These are phyloP conservation scores for Spergularia azorica DNA, from an alignment of 179 eudicot species.

Conservation along the genomic window DNA sequence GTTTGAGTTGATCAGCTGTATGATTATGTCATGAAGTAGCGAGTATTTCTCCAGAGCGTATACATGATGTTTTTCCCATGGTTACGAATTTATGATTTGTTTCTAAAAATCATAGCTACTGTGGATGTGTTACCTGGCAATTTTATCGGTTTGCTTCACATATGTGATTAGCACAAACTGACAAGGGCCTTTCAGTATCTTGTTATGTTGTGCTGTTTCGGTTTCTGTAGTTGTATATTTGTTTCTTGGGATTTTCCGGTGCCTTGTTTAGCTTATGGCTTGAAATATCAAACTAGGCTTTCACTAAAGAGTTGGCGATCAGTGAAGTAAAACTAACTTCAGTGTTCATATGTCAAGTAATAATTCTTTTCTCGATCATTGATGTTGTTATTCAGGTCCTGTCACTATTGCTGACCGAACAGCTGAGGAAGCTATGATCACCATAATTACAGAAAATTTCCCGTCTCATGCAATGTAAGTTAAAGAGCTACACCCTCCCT, in stretches of 20 bases:
- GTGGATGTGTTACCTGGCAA: not conserved
- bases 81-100: too few species aligned
- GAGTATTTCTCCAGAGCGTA: too few species aligned
- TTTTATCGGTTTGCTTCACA: not conserved
- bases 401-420: slow-evolving; percentile 92
- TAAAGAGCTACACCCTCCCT: not conserved
- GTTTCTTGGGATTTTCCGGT: too few species aligned
- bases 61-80: too few species aligned
- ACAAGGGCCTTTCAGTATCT: too few species aligned
- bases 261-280: too few species aligned
- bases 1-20: too few species aligned
- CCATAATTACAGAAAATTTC: slow-evolving; percentile 56
- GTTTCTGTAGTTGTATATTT: too few species aligned
- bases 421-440: slow-evolving; percentile 90
- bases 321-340: too few species aligned
- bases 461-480: slow-evolving; percentile 92
- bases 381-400: slow-evolving; percentile 57
- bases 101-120: not conserved
- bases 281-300: not conserved
- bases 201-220: too few species aligned
- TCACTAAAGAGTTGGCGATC: not conserved
- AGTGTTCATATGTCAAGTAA: not conserved
- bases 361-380: not conserved
- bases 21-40: too few species aligned
- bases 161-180: not conserved